Base-by-base conservation (phyloP, 345 rosid species). In the Euclidium syriacum region DNA sequence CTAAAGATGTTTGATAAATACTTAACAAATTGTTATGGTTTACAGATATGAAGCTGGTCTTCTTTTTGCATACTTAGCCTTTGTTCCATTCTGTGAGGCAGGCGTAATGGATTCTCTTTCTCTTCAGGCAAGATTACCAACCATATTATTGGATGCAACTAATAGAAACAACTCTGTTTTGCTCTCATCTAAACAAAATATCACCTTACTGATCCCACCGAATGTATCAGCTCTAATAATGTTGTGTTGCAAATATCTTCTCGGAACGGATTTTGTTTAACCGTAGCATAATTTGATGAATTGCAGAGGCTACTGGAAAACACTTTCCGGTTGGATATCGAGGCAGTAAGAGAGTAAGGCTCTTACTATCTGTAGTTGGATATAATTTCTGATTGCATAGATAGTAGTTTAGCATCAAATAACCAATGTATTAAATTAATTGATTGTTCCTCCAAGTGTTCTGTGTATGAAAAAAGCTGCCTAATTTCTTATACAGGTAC, bases 21-120 rank as follows among this genome's bases (percentile, higher is more conserved):
- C n/a, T 32, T 30, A 56, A 41, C 49, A 43, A 43, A 64, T 68
- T 46, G 61, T 50, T 57, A 30, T 67, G 57, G 64, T 64, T 56
- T 65, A 20, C 72, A 92, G 96, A 72, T 92, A 92, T 67, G 96
- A 83, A 79, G 95, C 95, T 5, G 96, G 98, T 65, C 89, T 88
- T 73, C 95, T 91, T 74, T 73, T 91, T 54, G 95, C 98, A 30
- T 88, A 88, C 84, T 74, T 91, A 69, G 87, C 98, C 67, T 91
- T 91, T 72, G 88, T 86, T 74, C 90, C 98, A 60, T 91, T 91
- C 74, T 86, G 87, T 76, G 95, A 88, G 81, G 85, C 80, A 58
- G 96, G 95, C 64, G 72, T 77, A 33, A 66, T 82, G 77, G 98
- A 91, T 79, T 72, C 87, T 68, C 87, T 91, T 67, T 86, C 98